Conservation (phyloP, 495 filamentous ascomycete species). For the Daldinia childiae region DNA sequence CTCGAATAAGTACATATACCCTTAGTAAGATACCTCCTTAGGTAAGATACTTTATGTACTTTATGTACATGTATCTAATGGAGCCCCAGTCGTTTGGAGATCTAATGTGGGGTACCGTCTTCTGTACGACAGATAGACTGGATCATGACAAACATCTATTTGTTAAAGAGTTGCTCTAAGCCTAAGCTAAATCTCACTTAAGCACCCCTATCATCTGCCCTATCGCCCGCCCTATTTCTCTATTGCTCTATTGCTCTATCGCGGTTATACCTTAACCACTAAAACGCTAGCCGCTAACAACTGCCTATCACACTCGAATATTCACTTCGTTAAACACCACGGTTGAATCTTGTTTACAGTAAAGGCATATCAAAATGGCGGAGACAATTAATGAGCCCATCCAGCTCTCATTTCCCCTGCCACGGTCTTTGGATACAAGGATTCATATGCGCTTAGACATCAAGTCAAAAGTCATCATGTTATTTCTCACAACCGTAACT, state of each 20-base stretch:
- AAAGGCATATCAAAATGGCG: constrained; percentile 36
- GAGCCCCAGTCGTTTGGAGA: neutral
- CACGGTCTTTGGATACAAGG: constrained; percentile 76
- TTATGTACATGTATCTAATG: neutral
- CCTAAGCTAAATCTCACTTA: neutral
- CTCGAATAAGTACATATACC: neutral
- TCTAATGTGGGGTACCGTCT: constrained; percentile 15
- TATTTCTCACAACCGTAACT: constrained; percentile 80
- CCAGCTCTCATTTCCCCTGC: constrained; percentile 81
- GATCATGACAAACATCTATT: neutral
- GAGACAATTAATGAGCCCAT: constrained; percentile 48
- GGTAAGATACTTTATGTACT: neutral
- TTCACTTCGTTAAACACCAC: neutral
- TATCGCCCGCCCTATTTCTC: too few relatives aligned
- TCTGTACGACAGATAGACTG: constrained; percentile 10
- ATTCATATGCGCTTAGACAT: constrained; percentile 82
- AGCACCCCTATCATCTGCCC: neutral
- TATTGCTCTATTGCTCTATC: neutral
- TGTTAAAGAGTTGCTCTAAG: neutral
- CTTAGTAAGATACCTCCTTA: neutral
- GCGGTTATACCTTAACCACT: neutral
- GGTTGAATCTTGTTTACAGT: neutral
- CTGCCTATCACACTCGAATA: neutral
- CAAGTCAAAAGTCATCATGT: constrained; percentile 68
- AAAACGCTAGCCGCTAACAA: too few relatives aligned